Evolutionary conservation across 306 rosid species (phyloP).

Genomic region (Purshia tridentata): DNA sequence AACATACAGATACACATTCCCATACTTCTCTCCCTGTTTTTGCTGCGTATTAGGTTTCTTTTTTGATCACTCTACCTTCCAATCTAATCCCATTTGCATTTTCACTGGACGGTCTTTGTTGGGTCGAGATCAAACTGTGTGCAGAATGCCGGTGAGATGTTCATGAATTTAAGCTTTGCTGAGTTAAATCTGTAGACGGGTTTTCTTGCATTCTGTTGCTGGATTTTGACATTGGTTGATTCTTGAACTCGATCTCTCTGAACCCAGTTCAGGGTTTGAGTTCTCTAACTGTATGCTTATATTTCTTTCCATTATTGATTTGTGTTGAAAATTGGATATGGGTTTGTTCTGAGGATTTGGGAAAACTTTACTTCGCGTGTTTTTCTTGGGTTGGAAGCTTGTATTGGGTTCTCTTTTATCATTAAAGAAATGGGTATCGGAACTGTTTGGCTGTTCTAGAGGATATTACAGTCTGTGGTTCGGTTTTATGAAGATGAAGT

Average conservation of each 20-base stretch:
- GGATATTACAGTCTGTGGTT: slow-evolving; percentile 24
- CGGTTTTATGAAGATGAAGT: slow-evolving; percentile 52
- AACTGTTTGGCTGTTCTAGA: slow-evolving; percentile 36
- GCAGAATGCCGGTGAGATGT: slow-evolving; percentile 35
- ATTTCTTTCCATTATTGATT: slow-evolving; percentile 18
- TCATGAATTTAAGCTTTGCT: slow-evolving; percentile 28
- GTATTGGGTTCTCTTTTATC: slow-evolving; percentile 27
- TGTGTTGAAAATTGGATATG: slow-evolving; percentile 16
- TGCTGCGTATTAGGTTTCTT: slow-evolving; percentile 3
- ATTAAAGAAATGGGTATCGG: slow-evolving; percentile 29
- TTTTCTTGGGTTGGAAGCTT: slow-evolving; percentile 18
- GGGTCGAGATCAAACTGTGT: slow-evolving; percentile 22
- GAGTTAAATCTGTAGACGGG: slow-evolving; percentile 17
- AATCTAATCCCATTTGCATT: neutral
- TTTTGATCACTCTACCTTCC: neutral
- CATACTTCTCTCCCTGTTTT: neutral
- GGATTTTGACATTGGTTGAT: slow-evolving; percentile 43
- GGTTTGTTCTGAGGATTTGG: slow-evolving; percentile 23
- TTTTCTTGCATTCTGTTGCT: slow-evolving; percentile 31
- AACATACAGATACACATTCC: neutral
- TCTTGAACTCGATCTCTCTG: slow-evolving; percentile 30
- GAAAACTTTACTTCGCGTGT: neutral
- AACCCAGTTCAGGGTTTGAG: slow-evolving; percentile 15
- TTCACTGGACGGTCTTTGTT: neutral
- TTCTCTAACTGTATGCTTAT: neutral